Conservation (phyloP, 2,329 filamentous ascomycete genomes). For the Biscogniauxia sp. region DNA sequence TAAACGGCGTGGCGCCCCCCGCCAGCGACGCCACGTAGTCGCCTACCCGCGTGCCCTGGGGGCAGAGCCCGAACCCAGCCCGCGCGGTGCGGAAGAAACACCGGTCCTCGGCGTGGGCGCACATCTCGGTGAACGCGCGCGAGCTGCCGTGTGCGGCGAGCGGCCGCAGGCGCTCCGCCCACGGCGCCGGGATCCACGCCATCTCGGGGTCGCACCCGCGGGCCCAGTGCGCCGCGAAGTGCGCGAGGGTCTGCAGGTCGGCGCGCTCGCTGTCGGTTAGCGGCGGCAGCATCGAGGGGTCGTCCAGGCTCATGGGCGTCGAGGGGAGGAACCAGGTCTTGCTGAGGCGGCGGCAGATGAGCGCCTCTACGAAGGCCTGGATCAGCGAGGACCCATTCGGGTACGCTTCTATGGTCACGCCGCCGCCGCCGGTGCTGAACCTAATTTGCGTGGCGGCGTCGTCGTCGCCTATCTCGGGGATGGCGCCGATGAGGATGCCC, state of each 20-base stretch:
- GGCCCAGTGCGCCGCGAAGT: conserved; percentile 6
- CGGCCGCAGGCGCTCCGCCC: background rate
- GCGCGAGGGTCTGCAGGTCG: conserved; percentile 1
- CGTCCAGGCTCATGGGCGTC: background rate
- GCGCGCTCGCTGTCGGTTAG: background rate
- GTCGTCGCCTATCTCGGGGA: background rate
- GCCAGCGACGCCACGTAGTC: conserved; percentile 2
- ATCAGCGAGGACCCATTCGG: conserved; percentile 2
- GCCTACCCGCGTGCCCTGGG: background rate
- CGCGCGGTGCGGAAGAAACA: conserved; percentile 3
- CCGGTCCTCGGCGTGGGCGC: conserved; percentile 3
- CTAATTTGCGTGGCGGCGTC: background rate
- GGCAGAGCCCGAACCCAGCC: conserved; percentile 2
- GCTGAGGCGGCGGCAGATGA: conserved; percentile 2
- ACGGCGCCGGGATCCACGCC: background rate
- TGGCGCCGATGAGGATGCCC: conserved; percentile 1
- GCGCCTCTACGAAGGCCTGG: conserved; percentile 4
- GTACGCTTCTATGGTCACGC: background rate
- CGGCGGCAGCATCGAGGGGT: no score
- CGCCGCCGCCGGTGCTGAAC: background rate
- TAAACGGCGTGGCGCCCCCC: conserved; percentile 1
- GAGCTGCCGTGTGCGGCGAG: conserved; percentile 3
- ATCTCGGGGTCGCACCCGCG: background rate
- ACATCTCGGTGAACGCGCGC: conserved; percentile 5
- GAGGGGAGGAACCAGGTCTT: background rate